These are phyloP conservation scores for Penicillium decumbens DNA, from an alignment of 2,329 filamentous ascomycete species.

Conservation along the genomic window DNA sequence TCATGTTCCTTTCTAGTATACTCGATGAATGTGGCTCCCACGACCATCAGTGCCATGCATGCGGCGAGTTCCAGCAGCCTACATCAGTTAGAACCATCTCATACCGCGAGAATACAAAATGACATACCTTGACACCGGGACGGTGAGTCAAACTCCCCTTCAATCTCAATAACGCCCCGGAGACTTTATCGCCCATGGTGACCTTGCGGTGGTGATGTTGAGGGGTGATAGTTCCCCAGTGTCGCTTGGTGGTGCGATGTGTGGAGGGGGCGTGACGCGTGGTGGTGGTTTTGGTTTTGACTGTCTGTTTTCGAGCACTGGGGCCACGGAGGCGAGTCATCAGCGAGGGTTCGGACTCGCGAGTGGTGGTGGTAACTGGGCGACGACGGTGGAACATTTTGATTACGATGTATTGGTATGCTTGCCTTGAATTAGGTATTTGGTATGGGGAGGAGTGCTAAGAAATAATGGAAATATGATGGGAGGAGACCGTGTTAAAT, in stretches of 20 bases:
- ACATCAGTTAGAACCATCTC: background rate
- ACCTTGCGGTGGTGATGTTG: constrained; percentile 65
- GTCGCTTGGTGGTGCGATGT: constrained; percentile 35
- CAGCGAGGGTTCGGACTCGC: constrained; percentile 48
- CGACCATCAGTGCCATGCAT: constrained; percentile 72
- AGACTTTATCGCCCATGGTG: constrained; percentile 70
- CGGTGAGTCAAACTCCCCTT: constrained; percentile 64
- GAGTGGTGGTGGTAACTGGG: constrained; percentile 33
- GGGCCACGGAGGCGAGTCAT: constrained; percentile 52
- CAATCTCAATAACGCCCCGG: constrained; percentile 68
- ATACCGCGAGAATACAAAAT: constrained; percentile 31
- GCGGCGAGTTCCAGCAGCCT: constrained; percentile 68
- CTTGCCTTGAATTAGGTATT: background rate
- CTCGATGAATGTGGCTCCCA: constrained; percentile 38
- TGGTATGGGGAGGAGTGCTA: background rate
- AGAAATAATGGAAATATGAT: background rate
- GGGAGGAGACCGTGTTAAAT: background rate
- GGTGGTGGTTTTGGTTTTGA: constrained; percentile 41
- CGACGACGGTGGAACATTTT: constrained; percentile 21
- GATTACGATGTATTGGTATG: background rate
- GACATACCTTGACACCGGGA: constrained; percentile 60
- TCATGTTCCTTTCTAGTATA: constrained; percentile 12
- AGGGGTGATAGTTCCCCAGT: constrained; percentile 9
- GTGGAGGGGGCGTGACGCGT: constrained; percentile 26
- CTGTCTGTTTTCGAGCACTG: constrained; percentile 30